These are phyloP conservation scores for Alloteropsis semialata DNA, from an alignment of 176 grass and related monocot species.

Conservation along the genomic window DNA sequence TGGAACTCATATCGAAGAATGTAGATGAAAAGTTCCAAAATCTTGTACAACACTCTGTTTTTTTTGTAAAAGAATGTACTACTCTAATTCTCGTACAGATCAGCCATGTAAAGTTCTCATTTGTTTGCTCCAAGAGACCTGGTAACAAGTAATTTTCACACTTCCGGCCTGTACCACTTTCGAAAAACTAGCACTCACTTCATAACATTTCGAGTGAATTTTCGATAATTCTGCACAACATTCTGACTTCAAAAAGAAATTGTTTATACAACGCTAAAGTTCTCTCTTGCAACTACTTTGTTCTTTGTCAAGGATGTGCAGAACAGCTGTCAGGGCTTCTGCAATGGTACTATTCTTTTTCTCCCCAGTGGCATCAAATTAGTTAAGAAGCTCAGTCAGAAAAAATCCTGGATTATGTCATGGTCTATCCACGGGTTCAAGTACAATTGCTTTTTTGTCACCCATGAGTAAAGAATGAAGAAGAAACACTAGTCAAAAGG, in stretches of 20 bases:
- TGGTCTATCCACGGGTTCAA: constrained; percentile 28
- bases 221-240: not conserved
- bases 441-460: constrained; percentile 28
- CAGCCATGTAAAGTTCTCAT: not conserved
- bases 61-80: too few relatives aligned
- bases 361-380: not conserved
- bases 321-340: not conserved
- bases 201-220: not conserved
- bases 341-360: not conserved
- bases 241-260: not conserved
- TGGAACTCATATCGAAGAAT: not conserved
- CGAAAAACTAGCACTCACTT: not conserved
- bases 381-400: constrained; percentile 19
- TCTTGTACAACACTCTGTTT: too few relatives aligned
- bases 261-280: not conserved
- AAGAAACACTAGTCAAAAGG: constrained; percentile 42
- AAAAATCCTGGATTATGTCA: constrained; percentile 46
- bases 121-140: not conserved
- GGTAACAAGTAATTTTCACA: not conserved
- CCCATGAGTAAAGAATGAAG: constrained; percentile 11
- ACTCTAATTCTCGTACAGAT: not conserved
- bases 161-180: not conserved
- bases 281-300: not conserved
- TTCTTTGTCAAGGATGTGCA: not conserved
- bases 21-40: too few relatives aligned